Evolutionary conservation across 2,329 filamentous ascomycete species (phyloP), one percentile per base, ranked within the genome.

Genomic region (Penicillium verrucosum): DNA sequence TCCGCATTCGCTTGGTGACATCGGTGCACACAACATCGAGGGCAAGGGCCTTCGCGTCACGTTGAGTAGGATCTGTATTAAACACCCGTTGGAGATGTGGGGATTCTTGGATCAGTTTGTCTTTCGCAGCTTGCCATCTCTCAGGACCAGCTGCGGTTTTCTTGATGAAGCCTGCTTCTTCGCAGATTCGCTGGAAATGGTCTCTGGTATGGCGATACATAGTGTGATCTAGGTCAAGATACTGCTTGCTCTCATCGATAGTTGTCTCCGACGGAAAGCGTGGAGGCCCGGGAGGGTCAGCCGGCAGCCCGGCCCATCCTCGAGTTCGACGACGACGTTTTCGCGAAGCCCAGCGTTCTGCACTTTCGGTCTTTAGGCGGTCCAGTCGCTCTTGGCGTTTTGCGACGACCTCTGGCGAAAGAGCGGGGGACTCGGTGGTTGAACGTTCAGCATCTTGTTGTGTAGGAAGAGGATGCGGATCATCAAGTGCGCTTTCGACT

Each of bases 251-350:
- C 73, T 93, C 89, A 62, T 90, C 87, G 57, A 94, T 83, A 0
- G 89, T 92, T 12, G 88, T 92, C 72, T 94, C 90, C 0, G 89
- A 93, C 1, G 89, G 89, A 61, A 91, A 94, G 23, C 90, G 84
- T 14, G 88, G 86, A 21, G 86, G 84, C 5, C 86, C 85, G 1
- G 86, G 82, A 7, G 85, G 84, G 68, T 90, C 87, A 37, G 87
- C 82, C 14, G 87, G 85, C 27, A 89, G 71, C 2, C 86, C 86
- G 41, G 83, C 86, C 79, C 85, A 89, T n/a, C 82, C 83, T 64
- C 84, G 81, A 52, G 86, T 88, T 45, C 87, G 81, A 60, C 88
- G 84, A 50, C 88, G 82, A 51, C 88, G 83, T 70, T 89, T 90
- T 56, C 85, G 80, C 8, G 81, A 77, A 8, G 79, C 79, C 81